phyloP scores from a whole-genome alignment of 192 early-diverging fungal genomes.

The Backusella morwellensis region DNA sequence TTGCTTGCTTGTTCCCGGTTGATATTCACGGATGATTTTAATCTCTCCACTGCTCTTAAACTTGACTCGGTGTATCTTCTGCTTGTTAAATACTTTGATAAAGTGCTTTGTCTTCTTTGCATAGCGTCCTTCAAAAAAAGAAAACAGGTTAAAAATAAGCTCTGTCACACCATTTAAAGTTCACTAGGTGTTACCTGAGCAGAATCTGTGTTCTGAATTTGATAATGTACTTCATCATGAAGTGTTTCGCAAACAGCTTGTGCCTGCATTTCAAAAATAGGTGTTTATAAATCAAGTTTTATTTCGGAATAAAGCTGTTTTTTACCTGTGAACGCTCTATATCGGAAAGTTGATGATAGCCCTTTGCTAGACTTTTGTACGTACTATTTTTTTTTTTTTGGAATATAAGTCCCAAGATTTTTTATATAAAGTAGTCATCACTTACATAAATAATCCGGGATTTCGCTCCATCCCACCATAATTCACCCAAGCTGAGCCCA shows the following conservation, averaged over 20 bases:
- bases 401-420: not conserved
- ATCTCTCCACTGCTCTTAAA: slow-evolving; percentile 24
- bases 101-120: slow-evolving; percentile 20
- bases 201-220: slow-evolving; percentile 21
- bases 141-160: not conserved
- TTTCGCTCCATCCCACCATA: slow-evolving; percentile 29
- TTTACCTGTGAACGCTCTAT: slow-evolving; percentile 28
- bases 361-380: slow-evolving; percentile 29
- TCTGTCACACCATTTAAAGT: not conserved
- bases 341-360: slow-evolving; percentile 18
- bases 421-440: not conserved
- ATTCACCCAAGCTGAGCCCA: slow-evolving; percentile 19
- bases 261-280: not conserved
- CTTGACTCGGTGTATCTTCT: slow-evolving; percentile 19
- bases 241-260: not conserved
- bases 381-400: slow-evolving; percentile 5
- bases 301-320: not conserved
- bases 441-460: slow-evolving; percentile 32
- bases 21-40: slow-evolving; percentile 31
- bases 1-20: slow-evolving; percentile 24
- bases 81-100: slow-evolving; percentile 25
- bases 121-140: not conserved
- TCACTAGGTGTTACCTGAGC: slow-evolving; percentile 15
- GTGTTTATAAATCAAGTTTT: not conserved
- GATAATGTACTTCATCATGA: slow-evolving; percentile 26